Evolutionary conservation across 2,329 filamentous ascomycete genomes (phyloP).

Genomic region (Lachnellula occidentalis): DNA sequence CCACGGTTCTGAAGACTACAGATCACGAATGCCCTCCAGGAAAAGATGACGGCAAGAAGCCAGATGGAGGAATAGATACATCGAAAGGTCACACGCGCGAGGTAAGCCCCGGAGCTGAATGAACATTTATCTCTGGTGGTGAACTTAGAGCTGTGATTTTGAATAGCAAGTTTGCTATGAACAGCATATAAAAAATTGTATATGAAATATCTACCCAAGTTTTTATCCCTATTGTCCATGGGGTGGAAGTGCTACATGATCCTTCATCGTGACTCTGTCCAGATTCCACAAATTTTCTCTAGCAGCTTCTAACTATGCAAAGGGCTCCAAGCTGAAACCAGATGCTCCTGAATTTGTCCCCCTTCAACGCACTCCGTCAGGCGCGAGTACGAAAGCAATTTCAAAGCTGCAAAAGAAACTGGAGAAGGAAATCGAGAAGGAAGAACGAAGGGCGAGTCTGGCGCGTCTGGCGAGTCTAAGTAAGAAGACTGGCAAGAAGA

Average conservation of each 20-base stretch:
- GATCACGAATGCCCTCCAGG: conserved; percentile 3
- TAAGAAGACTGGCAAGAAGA: conserved; percentile 20
- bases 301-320: conserved; percentile 8
- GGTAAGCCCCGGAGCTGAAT: conserved; percentile 21
- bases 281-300: not conserved
- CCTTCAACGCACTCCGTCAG: not conserved
- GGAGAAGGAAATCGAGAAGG: conserved; percentile 20
- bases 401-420: conserved; percentile 18
- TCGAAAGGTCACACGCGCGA: conserved; percentile 18
- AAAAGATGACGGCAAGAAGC: conserved; percentile 6
- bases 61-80: conserved; percentile 6
- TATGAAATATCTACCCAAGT: not conserved
- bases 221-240: not conserved
- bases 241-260: conserved; percentile 1
- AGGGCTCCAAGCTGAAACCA: conserved; percentile 32
- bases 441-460: conserved; percentile 18
- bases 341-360: conserved; percentile 39
- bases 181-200: not conserved
- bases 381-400: conserved; percentile 14
- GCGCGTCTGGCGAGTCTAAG: conserved; percentile 16
- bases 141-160: not conserved
- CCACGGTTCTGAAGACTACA: conserved; percentile 14
- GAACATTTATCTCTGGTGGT: not conserved
- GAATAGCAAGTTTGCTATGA: conserved; percentile 15
- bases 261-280: not conserved